A percentile compares a stretch with the other conserved stretches of the same genome.
Evolutionary conservation across 1,284 basidiomycete species (phyloP).

Genomic region (Tilletia setariae): DNA sequence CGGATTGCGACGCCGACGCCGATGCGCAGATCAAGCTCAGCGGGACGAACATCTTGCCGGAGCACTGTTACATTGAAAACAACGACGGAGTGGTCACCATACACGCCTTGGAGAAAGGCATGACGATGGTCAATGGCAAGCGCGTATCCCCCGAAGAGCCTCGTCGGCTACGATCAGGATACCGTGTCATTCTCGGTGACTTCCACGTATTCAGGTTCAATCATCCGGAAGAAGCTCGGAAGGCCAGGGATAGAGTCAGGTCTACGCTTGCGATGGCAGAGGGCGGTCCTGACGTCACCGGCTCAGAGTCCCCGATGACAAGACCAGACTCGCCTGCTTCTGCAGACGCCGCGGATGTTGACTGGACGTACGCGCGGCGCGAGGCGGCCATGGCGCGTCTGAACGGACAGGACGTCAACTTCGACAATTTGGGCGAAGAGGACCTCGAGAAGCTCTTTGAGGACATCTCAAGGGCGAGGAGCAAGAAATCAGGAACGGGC

Average conservation of each 20-base stretch:
- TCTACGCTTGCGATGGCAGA: conserved; percentile 37
- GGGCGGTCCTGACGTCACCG: conserved; percentile 14
- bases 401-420: conserved; percentile 47
- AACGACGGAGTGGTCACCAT: conserved; percentile 83
- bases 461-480: conserved; percentile 42
- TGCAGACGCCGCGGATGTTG: conserved; percentile 36
- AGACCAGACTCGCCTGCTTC: conserved; percentile 45
- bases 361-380: conserved; percentile 48
- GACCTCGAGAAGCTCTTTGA: conserved; percentile 51
- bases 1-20: conserved; percentile 19
- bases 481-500: conserved; percentile 40
- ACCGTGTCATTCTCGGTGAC: conserved; percentile 92
- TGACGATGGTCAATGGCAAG: conserved; percentile 85
- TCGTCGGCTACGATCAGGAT: conserved; percentile 72
- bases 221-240: conserved; percentile 44
- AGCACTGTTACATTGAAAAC: conserved; percentile 90
- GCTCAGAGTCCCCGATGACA: conserved; percentile 23
- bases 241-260: conserved; percentile 39
- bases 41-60: conserved; percentile 82
- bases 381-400: conserved; percentile 44
- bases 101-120: conserved; percentile 71
- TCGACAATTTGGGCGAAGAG: conserved; percentile 46
- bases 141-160: conserved; percentile 37
- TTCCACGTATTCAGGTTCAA: conserved; percentile 98
- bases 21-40: conserved; percentile 72